Base-by-base conservation (phyloP, 2,329 filamentous ascomycete species). In the Fusarium abutilonis region DNA sequence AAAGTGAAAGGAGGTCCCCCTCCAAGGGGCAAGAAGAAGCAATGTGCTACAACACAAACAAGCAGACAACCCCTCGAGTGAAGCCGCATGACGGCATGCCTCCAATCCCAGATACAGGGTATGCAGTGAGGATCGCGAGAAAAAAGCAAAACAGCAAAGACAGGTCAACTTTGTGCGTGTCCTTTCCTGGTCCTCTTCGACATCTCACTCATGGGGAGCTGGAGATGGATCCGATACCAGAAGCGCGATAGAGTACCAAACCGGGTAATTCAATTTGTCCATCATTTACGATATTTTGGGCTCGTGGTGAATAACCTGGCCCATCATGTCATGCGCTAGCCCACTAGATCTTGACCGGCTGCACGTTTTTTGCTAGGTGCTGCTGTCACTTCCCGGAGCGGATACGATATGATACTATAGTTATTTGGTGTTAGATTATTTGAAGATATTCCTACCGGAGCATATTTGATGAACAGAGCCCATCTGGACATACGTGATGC, bases 271-370 rank as follows among this genome's bases (percentile, higher is more conserved):
- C 46, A 44, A 54, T 50, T 49, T 59, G 63, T 58, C 46, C 42
- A 60, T 56, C 57, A 4, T 40, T 29, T 29, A 31, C 45, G 51
- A 36, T 46, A 36, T 38, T 36, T 36, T 21, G 36, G 14, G 17
- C 17, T 21, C 19, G 35, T 35, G 47, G 55, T 54, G 47, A 32
- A 47, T 47, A 36, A 36, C 6, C 15, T 36, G 46, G 32, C 23
- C 17, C 19, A 40, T 55, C 52, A 63, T 65, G 36, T 50, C 46
- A 63, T 55, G 58, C 58, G 62, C 43, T 63, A 63, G 35, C 53
- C 62, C 57, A 49, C 36, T 60, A 66, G 35, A 60, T 55, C 29
- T 58, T 66, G 62, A 65, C 62, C 62, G 62, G 62, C 62, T 65
- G 62, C 62, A 66, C 35, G 46, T 34, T 52, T 45, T 28, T 46